phyloP scores from a whole-genome alignment of 2,329 filamentous ascomycete species.

The Paracamarosporium sp. region DNA sequence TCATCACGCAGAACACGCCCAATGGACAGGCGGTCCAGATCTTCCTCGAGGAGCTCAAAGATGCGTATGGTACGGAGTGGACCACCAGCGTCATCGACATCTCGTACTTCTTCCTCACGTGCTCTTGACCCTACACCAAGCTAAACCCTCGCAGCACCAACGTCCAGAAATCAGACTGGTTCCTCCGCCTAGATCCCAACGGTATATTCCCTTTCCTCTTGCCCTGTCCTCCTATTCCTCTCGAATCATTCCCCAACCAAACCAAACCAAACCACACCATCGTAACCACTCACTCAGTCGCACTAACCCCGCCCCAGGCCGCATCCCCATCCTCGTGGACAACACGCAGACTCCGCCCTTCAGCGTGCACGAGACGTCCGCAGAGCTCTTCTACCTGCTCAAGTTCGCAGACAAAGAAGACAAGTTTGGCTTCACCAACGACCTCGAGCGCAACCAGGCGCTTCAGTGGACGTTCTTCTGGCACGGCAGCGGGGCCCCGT shows the following conservation, averaged over 20 bases:
- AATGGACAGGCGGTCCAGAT: slow-evolving; percentile 62
- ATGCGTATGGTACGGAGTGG: slow-evolving; percentile 58
- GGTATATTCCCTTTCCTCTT: slow-evolving; percentile 28
- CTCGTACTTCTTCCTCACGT: too few relatives aligned
- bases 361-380: slow-evolving; percentile 61
- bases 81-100: slow-evolving; percentile 52
- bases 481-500: slow-evolving; percentile 55
- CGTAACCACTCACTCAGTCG: too few relatives aligned
- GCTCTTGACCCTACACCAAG: too few relatives aligned
- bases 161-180: slow-evolving; percentile 64
- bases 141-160: too few relatives aligned
- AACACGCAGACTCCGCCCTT: slow-evolving; percentile 64
- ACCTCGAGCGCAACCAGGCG: slow-evolving; percentile 56
- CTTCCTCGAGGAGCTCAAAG: slow-evolving; percentile 62
- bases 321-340: slow-evolving; percentile 68
- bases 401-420: slow-evolving; percentile 60
- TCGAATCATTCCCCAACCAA: too few relatives aligned
- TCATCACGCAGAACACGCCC: slow-evolving; percentile 59
- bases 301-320: too few relatives aligned
- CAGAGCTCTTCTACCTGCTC: slow-evolving; percentile 61
- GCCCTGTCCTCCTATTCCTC: too few relatives aligned
- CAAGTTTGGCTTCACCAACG: slow-evolving; percentile 60
- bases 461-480: slow-evolving; percentile 65
- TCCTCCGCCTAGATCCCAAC: slow-evolving; percentile 56
- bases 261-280: too few relatives aligned